phyloP scores from a whole-genome alignment of 768 basidiomycete genomes.

The Tubosaeta sp. region DNA sequence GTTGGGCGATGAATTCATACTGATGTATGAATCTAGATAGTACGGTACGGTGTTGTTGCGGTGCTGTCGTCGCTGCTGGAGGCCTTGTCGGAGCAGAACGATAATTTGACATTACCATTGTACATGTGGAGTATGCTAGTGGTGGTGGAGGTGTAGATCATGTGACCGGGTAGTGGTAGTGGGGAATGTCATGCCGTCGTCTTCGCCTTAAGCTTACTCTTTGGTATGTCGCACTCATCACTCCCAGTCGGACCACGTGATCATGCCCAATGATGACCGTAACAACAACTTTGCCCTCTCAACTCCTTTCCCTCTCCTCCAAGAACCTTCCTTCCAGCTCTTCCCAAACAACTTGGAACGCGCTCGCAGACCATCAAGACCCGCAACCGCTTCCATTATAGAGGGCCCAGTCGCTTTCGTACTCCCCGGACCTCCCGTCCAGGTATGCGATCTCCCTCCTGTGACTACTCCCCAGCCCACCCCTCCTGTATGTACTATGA shows the following conservation, averaged over 20 bases:
- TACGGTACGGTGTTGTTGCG: conserved; percentile 61
- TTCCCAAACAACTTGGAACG: conserved; percentile 27
- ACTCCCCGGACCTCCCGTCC: conserved; percentile 34
- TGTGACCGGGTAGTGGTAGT: conserved; percentile 23
- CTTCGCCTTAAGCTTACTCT: neutral
- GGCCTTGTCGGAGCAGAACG: conserved; percentile 92
- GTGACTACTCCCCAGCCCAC: neutral
- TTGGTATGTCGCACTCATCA: conserved; percentile 1
- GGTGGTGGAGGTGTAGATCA: conserved; percentile 40
- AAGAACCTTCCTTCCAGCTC: conserved; percentile 28
- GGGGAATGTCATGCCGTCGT: conserved; percentile 6
- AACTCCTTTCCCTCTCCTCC: conserved; percentile 21
- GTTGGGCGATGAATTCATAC: conserved; percentile 5
- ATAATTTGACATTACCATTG: conserved; percentile 94
- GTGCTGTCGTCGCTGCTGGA: conserved; percentile 73
- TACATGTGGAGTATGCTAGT: conserved; percentile 91
- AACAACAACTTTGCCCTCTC: conserved; percentile 15
- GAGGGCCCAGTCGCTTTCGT: conserved; percentile 38
- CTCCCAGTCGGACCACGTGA: conserved; percentile 16
- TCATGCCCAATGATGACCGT: conserved; percentile 26
- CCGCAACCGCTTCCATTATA: conserved; percentile 42
- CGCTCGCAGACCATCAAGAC: conserved; percentile 30
- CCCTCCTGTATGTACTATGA: conserved; percentile 9
- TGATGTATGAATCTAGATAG: conserved; percentile 44
- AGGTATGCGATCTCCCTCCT: conserved; percentile 5